phyloP scores from a whole-genome alignment of 2,329 filamentous ascomycete genomes.

The Lasiodiplodia sp. region DNA sequence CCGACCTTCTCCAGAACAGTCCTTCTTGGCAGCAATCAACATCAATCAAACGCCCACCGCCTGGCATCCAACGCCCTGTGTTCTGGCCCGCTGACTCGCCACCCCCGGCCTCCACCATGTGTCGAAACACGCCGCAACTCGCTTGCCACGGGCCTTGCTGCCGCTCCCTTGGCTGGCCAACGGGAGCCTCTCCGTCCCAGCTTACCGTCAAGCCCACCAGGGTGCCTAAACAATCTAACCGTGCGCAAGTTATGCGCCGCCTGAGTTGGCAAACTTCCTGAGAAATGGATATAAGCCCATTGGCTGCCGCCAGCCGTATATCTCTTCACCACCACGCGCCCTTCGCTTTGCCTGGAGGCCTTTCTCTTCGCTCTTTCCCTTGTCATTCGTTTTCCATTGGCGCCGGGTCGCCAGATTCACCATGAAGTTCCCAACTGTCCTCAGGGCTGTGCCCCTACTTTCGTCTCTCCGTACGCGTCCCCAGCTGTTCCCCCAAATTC shows the following conservation, averaged over 20 bases:
- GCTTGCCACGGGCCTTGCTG: conserved; percentile 16
- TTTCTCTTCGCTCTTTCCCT: conserved; percentile 5
- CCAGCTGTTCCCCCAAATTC: not conserved
- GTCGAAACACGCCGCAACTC: conserved; percentile 18
- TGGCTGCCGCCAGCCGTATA: conserved; percentile 12
- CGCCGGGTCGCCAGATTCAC: conserved; percentile 33
- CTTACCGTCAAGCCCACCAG: not conserved
- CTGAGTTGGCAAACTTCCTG: not conserved
- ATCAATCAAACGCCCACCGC: conserved; percentile 18
- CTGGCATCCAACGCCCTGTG: not conserved
- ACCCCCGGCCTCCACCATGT: not conserved
- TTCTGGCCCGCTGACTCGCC: conserved; percentile 4
- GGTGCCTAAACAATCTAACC: not conserved
- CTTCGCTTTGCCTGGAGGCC: conserved; percentile 31
- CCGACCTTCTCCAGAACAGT: not conserved
- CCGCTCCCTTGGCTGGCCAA: not conserved
- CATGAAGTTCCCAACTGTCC: conserved; percentile 46
- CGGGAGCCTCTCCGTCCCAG: not conserved
- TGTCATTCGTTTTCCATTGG: conserved; percentile 16
- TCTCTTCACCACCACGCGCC: conserved; percentile 3
- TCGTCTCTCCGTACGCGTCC: conserved; percentile 42
- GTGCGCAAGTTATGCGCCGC: not conserved
- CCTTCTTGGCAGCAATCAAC: conserved; percentile 24
- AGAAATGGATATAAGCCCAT: conserved; percentile 20
- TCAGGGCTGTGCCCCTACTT: conserved; percentile 47